Evolutionary conservation across 2,329 filamentous ascomycete genomes (phyloP).

Genomic region (Penicillium griseofulvum): DNA sequence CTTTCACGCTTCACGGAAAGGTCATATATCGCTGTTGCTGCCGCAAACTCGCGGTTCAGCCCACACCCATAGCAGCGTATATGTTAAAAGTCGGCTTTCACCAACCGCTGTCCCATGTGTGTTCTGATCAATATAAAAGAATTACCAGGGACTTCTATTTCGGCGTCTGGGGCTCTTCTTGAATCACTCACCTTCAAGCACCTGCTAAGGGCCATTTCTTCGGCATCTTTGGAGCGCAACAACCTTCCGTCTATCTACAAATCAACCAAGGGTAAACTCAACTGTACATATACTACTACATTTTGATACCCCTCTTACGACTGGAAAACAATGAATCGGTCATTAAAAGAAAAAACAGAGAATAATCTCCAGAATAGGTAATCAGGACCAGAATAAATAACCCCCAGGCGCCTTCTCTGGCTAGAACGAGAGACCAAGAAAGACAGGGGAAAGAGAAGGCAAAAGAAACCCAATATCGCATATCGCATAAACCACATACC

Average conservation of each 20-base stretch:
- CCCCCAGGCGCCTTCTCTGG: slow-evolving; percentile 23
- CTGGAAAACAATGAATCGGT: neutral
- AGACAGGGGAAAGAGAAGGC: slow-evolving; percentile 3
- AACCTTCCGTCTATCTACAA: neutral
- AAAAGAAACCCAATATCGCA: slow-evolving; percentile 15
- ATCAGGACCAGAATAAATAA: slow-evolving; percentile 10
- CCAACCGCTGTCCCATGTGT: neutral
- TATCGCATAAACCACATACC: slow-evolving; percentile 26
- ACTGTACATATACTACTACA: neutral
- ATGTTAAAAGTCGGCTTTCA: neutral
- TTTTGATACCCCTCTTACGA: neutral
- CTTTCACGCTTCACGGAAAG: neutral
- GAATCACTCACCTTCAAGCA: neutral
- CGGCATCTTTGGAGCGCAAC: neutral
- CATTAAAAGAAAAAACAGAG: slow-evolving; percentile 1
- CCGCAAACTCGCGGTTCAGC: neutral
- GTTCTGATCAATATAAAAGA: neutral
- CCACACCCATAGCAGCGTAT: neutral
- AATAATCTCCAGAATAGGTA: neutral
- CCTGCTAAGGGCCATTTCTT: neutral
- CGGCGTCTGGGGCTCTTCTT: neutral
- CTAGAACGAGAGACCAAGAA: slow-evolving; percentile 26
- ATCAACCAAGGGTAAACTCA: neutral
- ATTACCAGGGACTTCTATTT: neutral
- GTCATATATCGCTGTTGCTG: too few species aligned